Conservation (phyloP, 2,329 filamentous ascomycete species). For the Colletotrichum cereale region DNA sequence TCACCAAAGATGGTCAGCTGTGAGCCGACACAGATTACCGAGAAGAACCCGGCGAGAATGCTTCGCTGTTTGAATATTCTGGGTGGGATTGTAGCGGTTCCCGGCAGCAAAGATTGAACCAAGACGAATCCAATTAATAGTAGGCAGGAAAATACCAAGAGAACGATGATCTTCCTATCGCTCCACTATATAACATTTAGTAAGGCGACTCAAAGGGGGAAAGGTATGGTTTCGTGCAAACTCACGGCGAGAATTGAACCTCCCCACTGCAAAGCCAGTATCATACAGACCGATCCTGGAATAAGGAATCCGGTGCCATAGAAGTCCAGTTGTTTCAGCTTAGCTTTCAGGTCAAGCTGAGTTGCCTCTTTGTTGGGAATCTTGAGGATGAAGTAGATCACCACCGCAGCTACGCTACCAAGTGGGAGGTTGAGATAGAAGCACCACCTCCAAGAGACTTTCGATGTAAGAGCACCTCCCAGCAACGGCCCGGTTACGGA, state of each 20-base stretch:
- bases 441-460: constrained; percentile 53
- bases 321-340: constrained; percentile 46
- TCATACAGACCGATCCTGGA: constrained; percentile 54
- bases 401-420: constrained; percentile 46
- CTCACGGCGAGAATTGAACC: constrained; percentile 47
- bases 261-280: constrained; percentile 63
- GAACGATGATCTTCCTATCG: constrained; percentile 56
- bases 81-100: constrained; percentile 57
- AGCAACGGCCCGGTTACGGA: constrained; percentile 45
- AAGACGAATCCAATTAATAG: constrained; percentile 59
- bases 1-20: constrained; percentile 62
- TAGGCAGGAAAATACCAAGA: constrained; percentile 61
- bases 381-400: constrained; percentile 44
- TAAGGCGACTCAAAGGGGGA: not conserved
- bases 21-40: constrained; percentile 60
- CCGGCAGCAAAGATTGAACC: constrained; percentile 51
- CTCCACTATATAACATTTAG: constrained; percentile 50
- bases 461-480: constrained; percentile 46
- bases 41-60: constrained; percentile 59
- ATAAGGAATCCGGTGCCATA: constrained; percentile 30
- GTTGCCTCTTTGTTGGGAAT: constrained; percentile 30
- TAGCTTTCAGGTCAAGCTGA: constrained; percentile 42
- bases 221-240: not conserved
- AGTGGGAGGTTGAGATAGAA: constrained; percentile 52
- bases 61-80: constrained; percentile 55